Conservation (phyloP, 305 asterid genomes). For the Plantago rigida region DNA sequence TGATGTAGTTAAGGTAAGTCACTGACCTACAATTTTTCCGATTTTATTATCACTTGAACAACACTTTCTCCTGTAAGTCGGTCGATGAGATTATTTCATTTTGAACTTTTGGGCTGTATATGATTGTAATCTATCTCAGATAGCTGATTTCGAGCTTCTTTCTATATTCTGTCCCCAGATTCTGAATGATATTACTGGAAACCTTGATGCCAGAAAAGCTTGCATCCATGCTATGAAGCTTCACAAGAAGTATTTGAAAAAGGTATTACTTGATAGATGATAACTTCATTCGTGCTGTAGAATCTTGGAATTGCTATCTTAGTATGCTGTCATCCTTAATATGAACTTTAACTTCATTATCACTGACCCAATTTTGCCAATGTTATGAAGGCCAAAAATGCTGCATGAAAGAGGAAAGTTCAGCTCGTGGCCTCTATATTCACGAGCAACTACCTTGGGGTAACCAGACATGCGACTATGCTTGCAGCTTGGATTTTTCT, state of each 20-base stretch:
- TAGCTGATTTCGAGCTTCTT: not conserved
- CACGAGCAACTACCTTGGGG: constrained; percentile 8
- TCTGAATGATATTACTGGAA: constrained; percentile 72
- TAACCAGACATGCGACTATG: not conserved
- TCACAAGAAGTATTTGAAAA: constrained; percentile 76
- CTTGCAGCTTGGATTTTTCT: too few species aligned
- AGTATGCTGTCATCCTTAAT: not conserved
- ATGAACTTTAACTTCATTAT: not conserved
- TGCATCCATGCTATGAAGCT: constrained; percentile 71
- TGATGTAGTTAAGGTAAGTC: constrained; percentile 75
- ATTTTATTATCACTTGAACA: not conserved
- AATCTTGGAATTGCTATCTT: not conserved
- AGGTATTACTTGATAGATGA: constrained; percentile 34
- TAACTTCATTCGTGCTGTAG: not conserved
- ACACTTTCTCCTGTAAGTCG: not conserved
- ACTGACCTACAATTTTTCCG: constrained; percentile 6
- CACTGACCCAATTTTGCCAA: not conserved
- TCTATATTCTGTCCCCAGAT: constrained; percentile 36
- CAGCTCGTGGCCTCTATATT: not conserved
- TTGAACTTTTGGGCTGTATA: not conserved
- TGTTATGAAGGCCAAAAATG: constrained; percentile 31
- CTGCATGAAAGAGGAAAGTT: constrained; percentile 3
- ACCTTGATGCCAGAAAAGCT: constrained; percentile 74
- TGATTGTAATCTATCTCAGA: not conserved
- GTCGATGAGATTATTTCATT: not conserved